phyloP scores from a whole-genome alignment of 129 eudicot genomes.

The Logfia minima region DNA sequence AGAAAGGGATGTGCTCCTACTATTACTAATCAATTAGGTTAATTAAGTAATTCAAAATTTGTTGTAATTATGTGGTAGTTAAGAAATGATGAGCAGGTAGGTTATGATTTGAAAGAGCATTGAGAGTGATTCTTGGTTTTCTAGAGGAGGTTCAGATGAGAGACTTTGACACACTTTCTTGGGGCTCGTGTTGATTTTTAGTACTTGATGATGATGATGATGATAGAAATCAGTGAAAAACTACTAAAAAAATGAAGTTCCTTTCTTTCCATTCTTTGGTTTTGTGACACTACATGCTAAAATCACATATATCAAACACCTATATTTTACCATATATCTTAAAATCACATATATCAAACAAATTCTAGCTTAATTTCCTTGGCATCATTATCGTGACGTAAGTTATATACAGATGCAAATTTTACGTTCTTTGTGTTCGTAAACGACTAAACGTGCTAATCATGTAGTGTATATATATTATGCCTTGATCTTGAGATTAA shows the following conservation, averaged over 20 bases:
- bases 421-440: neutral
- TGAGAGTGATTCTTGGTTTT: constrained; percentile 23
- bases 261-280: constrained; percentile 26
- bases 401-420: constrained; percentile 3
- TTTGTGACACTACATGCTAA: constrained; percentile 10
- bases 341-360: neutral
- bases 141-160: constrained; percentile 19
- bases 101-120: constrained; percentile 25
- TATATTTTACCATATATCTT: neutral
- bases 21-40: constrained; percentile 25
- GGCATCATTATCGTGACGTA: neutral
- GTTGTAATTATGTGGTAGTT: constrained; percentile 29
- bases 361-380: neutral
- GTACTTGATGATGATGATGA: constrained; percentile 31
- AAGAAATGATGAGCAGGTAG: constrained; percentile 25
- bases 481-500: neutral
- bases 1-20: constrained; percentile 39
- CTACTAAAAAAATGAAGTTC: constrained; percentile 23
- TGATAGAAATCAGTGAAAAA: constrained; percentile 20
- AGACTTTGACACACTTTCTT: constrained; percentile 24
- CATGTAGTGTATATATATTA: neutral
- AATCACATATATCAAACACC: neutral
- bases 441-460: neutral
- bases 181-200: constrained; percentile 22
- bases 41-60: constrained; percentile 13